A percentile compares a stretch with the other conserved stretches of the same genome.
Conservation (phyloP, 2,329 filamentous ascomycete species). For the Hypoxylon sp. region DNA sequence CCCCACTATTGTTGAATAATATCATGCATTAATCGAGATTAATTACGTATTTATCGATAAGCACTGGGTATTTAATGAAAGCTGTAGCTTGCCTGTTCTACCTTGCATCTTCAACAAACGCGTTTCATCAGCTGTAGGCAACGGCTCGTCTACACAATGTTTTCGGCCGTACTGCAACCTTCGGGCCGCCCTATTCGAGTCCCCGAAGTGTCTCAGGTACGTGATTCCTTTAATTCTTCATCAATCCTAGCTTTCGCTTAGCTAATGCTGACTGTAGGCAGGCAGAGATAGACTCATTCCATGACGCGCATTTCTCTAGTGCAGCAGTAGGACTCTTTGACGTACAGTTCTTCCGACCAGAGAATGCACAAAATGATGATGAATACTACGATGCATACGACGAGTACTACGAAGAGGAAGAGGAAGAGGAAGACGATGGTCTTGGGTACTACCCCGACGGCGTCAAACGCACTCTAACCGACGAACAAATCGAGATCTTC, state of each 20-base stretch:
- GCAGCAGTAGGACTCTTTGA: constrained; percentile 57
- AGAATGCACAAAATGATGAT: constrained; percentile 31
- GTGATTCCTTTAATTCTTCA: not conserved
- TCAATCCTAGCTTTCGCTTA: constrained; percentile 22
- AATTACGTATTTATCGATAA: constrained; percentile 21
- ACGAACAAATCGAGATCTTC: constrained; percentile 91
- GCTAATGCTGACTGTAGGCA: constrained; percentile 48
- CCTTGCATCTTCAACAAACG: constrained; percentile 1
- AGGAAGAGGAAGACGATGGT: constrained; percentile 72
- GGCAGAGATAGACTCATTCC: constrained; percentile 68
- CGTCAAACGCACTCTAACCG: constrained; percentile 86
- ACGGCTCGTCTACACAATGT: constrained; percentile 15
- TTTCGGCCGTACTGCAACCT: constrained; percentile 35
- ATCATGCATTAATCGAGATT: too few species aligned
- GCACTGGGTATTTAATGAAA: too few species aligned
- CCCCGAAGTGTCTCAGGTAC: constrained; percentile 52
- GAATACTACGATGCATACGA: constrained; percentile 43
- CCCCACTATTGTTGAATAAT: too few species aligned
- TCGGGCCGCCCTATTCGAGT: constrained; percentile 38
- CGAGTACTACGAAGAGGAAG: constrained; percentile 51
- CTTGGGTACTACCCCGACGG: constrained; percentile 89
- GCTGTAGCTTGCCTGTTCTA: not conserved
- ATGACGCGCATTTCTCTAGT: constrained; percentile 66
- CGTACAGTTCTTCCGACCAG: constrained; percentile 54
- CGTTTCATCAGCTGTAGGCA: not conserved